Percentiles rank a stretch among this genome's conserved stretches.
phyloP scores from a whole-genome alignment of 768 basidiomycete genomes.

The Leucosporidium creatinivorum region DNA sequence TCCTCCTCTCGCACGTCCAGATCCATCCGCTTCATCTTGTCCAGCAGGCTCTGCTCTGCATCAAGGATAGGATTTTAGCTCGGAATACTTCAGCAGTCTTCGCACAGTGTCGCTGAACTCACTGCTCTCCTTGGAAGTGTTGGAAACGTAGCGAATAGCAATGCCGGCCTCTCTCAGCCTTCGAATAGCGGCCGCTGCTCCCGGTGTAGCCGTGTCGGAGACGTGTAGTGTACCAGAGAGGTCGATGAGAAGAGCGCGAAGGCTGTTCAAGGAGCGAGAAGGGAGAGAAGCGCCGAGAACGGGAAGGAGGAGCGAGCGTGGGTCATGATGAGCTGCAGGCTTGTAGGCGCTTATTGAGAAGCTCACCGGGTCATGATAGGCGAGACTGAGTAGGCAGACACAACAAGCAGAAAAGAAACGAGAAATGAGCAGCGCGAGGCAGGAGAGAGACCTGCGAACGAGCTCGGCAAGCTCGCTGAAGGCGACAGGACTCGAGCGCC shows the following conservation, averaged over 20 bases:
- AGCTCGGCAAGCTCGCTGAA: too few relatives aligned
- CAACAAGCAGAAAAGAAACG: too few relatives aligned
- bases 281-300: too few relatives aligned
- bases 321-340: too few relatives aligned
- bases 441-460: too few relatives aligned
- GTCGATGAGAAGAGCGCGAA: conserved; percentile 46
- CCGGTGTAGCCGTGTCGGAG: conserved; percentile 49
- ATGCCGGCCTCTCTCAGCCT: conserved; percentile 40
- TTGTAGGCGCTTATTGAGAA: too few relatives aligned
- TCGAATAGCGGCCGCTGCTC: conserved; percentile 49
- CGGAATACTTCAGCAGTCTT: background rate
- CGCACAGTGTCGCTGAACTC: background rate
- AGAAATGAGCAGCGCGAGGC: too few relatives aligned
- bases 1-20: conserved; percentile 49
- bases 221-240: conserved; percentile 62
- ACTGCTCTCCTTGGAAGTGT: conserved; percentile 61
- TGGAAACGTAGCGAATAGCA: conserved; percentile 55
- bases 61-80: background rate
- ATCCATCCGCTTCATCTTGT: conserved; percentile 48
- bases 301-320: too few relatives aligned
- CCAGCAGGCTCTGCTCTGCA: conserved; percentile 41
- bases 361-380: too few relatives aligned
- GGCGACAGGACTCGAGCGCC: too few relatives aligned
- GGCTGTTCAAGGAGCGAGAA: background rate
- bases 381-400: too few relatives aligned